Percentiles rank a stretch among this genome's conserved stretches.
Evolutionary conservation across 2,329 filamentous ascomycete species (phyloP).

Genomic region (Ceratocystis albifundus): DNA sequence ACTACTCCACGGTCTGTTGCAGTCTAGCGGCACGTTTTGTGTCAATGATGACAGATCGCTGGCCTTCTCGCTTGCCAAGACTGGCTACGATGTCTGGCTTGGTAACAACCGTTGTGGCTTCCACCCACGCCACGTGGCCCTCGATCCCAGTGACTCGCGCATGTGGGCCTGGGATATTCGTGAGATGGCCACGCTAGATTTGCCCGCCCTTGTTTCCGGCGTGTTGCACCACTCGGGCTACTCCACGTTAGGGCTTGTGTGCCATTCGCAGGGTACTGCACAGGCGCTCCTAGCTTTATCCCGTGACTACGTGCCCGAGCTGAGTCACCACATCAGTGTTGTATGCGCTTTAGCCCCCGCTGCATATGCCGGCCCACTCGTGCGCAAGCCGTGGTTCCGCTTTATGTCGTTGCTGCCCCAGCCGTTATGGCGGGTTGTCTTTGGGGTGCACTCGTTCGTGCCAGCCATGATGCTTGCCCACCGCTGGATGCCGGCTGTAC

Average conservation of each 20-base stretch:
- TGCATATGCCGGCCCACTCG: conserved; percentile 75
- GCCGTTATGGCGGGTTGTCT: conserved; percentile 63
- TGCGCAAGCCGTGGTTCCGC: conserved; percentile 80
- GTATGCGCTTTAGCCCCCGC: conserved; percentile 88
- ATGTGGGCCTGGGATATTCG: conserved; percentile 98
- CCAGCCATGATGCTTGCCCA: conserved; percentile 88
- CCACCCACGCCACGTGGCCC: conserved; percentile 58
- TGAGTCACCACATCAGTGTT: conserved; percentile 71
- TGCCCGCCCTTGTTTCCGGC: conserved; percentile 67
- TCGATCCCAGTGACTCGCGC: conserved; percentile 64
- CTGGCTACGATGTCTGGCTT: conserved; percentile 89
- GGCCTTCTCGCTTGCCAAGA: conserved; percentile 84
- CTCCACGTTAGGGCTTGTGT: conserved; percentile 57
- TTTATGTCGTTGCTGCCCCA: conserved; percentile 56
- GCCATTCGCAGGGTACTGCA: conserved; percentile 85
- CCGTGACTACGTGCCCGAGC: conserved; percentile 76
- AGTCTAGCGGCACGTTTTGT: conserved; percentile 80
- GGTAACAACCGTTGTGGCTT: conserved; percentile 90
- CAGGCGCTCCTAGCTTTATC: conserved; percentile 78
- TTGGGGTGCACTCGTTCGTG: conserved; percentile 88
- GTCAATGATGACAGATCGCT: conserved; percentile 81
- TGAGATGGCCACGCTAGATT: conserved; percentile 83
- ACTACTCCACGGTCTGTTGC: conserved; percentile 77
- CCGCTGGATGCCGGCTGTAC: conserved; percentile 45
- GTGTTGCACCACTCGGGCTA: conserved; percentile 60